Evolutionary conservation across 2,329 filamentous ascomycete species (phyloP).

Genomic region (Fusarium bulbicola): DNA sequence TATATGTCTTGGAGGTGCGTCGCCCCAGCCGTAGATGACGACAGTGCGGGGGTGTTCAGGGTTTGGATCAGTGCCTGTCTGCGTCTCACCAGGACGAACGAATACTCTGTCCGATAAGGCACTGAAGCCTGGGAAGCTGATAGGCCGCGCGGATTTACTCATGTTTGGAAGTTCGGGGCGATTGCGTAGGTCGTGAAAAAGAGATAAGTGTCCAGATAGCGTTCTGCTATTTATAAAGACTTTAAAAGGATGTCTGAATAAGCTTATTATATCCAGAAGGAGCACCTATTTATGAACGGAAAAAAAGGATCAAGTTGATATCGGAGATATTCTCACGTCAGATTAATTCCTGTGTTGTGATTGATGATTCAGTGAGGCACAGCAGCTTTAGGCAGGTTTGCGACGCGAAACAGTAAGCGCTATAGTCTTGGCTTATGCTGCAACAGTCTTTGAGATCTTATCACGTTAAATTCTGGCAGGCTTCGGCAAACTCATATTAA

Average conservation of each 20-base stretch:
- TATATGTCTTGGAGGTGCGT: neutral
- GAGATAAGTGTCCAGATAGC: too few relatives aligned
- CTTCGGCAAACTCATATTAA: accelerated
- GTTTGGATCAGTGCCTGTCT: neutral
- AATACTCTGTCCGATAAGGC: neutral
- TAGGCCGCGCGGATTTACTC: accelerated
- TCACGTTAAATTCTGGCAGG: accelerated
- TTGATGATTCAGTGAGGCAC: neutral
- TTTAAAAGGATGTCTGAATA: neutral
- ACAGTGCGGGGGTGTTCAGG: neutral
- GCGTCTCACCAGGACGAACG: neutral
- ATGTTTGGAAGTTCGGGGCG: neutral
- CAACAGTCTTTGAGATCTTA: neutral
- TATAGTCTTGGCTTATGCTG: neutral
- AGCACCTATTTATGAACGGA: too few relatives aligned
- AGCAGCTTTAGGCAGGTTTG: neutral
- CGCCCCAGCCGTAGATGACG: conserved; percentile 12
- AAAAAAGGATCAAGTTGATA: too few relatives aligned
- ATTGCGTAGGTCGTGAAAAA: neutral
- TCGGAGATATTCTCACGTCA: neutral
- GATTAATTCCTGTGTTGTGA: neutral
- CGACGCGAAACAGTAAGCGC: neutral
- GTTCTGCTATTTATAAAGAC: neutral
- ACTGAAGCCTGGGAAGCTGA: neutral
- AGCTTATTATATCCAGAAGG: neutral